Conservation (phyloP, 495 filamentous ascomycete species). For the Barbatosphaeria neglecta region DNA sequence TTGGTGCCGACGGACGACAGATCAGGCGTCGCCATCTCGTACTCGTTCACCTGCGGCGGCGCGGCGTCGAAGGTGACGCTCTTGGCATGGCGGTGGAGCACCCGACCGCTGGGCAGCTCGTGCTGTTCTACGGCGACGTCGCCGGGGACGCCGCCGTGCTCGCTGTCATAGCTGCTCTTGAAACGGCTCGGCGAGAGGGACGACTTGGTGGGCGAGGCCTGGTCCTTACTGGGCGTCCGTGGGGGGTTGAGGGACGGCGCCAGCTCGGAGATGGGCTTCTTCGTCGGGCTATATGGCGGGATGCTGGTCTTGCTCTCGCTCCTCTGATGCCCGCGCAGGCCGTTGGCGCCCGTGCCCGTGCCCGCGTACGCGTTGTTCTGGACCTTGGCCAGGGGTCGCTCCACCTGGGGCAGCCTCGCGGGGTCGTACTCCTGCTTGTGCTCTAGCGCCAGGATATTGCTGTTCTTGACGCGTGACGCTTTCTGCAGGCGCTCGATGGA, state of each 20-base stretch:
- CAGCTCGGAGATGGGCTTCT: conserved; percentile 1
- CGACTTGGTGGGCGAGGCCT: conserved; percentile 72
- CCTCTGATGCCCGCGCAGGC: conserved; percentile 33
- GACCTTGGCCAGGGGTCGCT: conserved; percentile 65
- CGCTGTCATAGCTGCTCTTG: conserved; percentile 59
- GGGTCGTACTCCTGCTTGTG: conserved; percentile 85
- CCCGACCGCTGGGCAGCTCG: conserved; percentile 42
- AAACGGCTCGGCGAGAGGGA: conserved; percentile 64
- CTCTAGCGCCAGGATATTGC: conserved; percentile 85
- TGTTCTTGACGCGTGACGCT: conserved; percentile 91
- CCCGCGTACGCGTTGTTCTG: conserved; percentile 53
- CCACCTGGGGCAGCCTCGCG: conserved; percentile 55
- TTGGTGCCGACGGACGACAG: conserved; percentile 78
- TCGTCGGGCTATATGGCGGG: conserved; percentile 26
- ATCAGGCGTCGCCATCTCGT: conserved; percentile 94
- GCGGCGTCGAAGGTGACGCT: conserved; percentile 93
- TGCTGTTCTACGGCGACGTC: conserved; percentile 41
- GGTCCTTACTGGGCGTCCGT: conserved; percentile 60
- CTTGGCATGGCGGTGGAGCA: conserved; percentile 72
- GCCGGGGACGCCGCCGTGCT: conserved; percentile 58
- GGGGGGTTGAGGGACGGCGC: conserved; percentile 9
- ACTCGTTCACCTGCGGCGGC: conserved; percentile 89
- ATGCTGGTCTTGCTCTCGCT: conserved; percentile 39
- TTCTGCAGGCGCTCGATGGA: conserved; percentile 90
- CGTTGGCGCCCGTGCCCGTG: conserved; percentile 26